Evolutionary conservation across 441 rosid genomes (phyloP), one percentile per base, ranked within the genome.

Genomic region (Adansonia rubrostipa): DNA sequence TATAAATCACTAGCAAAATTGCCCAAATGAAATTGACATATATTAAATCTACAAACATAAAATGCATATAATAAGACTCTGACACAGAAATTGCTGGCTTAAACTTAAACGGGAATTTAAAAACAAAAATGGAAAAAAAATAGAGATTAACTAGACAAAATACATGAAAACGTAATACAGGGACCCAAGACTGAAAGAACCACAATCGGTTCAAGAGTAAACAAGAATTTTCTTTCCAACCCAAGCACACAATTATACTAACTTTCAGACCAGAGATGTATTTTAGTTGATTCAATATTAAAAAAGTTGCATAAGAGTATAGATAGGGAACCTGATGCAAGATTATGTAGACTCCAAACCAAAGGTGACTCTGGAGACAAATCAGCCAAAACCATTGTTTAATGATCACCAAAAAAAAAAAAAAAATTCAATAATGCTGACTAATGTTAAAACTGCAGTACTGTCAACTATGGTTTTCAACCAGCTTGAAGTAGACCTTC

Each of bases 21-120:
- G 5, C 28, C 13, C 10, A 42, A 48, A 60, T n/a, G 6, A 50
- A 45, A 61, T 63, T 36, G 63, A 20, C 10, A 45, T 45, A 45
- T 9, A 45, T 8, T 45, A 45, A 7, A 45, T 9, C 11, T 45
- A 45, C 50, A 45, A 45, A 45, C 11, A 45, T 45, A 45, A 54
- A 42, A 76, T 50, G 44, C 20, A 51, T 20, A 19, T 44, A 9
- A 9, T 45, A 19, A 11, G 42, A 24, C 17, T 6, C 17, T 50
- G 13, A 19, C 6, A 47, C 11, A 2, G 50, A 68, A 20, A 22
- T 62, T 13, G 67, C 13, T 28, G 44, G 47, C 68, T 42, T 44
- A 20, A 71, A 65, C n/a, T 77, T 53, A 71, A 56, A 72, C 53
- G 13, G 72, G 24, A 1, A 19, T 33, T 8, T 36, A 67, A 48